Conservation (phyloP, 2,329 filamentous ascomycete genomes). For the Stagonosporopsis chrysanthemi region DNA sequence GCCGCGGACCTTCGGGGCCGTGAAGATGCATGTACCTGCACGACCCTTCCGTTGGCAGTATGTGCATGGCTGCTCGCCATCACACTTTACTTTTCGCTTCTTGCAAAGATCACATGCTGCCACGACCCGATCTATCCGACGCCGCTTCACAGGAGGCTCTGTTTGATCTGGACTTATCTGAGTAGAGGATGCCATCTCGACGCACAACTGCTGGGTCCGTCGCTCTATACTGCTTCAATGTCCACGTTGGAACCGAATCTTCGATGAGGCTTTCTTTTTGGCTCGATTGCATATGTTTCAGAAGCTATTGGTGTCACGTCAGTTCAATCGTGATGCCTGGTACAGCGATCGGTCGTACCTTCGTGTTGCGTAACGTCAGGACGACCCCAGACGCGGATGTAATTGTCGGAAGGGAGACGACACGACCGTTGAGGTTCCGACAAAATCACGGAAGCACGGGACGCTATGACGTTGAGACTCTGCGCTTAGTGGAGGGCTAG, state of each 20-base stretch:
- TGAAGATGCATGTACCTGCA: constrained; percentile 52
- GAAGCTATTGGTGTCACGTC: constrained; percentile 3
- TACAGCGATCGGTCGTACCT: constrained; percentile 4
- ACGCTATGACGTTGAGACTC: constrained; percentile 9
- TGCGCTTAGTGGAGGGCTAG: constrained; percentile 9
- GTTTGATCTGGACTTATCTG: not conserved
- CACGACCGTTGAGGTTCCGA: constrained; percentile 2
- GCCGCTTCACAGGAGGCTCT: constrained; percentile 30
- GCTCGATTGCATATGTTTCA: not conserved
- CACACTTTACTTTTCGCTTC: constrained; percentile 57
- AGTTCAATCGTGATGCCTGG: not conserved
- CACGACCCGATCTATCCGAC: constrained; percentile 36
- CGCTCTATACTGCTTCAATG: not conserved
- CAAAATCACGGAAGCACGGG: not conserved
- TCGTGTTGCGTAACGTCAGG: constrained; percentile 16
- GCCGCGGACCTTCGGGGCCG: constrained; percentile 47
- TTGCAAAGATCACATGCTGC: constrained; percentile 45
- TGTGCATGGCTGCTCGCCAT: constrained; percentile 60
- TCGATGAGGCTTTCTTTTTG: not conserved
- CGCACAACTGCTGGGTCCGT: too few relatives aligned
- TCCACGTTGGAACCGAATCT: not conserved
- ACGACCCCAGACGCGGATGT: constrained; percentile 11
- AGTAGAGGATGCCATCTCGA: not conserved
- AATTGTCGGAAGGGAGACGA: constrained; percentile 9
- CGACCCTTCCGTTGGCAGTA: constrained; percentile 56